These are phyloP conservation scores for Podosphaera fusca DNA, from an alignment of 2,329 filamentous ascomycete genomes.

Conservation along the genomic window DNA sequence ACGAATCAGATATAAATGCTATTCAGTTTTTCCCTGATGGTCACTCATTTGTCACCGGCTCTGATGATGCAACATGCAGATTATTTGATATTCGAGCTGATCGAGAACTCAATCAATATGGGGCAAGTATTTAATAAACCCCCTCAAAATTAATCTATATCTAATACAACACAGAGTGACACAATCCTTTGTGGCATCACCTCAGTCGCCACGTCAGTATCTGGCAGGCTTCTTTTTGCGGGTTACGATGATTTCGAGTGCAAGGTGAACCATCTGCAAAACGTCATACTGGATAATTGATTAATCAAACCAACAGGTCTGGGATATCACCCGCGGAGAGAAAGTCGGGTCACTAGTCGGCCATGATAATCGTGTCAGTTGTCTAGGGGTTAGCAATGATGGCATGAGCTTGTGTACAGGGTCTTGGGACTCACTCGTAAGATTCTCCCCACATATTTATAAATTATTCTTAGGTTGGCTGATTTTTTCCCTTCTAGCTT, in stretches of 20 bases:
- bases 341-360: conserved; percentile 92
- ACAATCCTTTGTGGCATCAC: conserved; percentile 96
- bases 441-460: conserved; percentile 17
- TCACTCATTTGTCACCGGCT: conserved; percentile 93
- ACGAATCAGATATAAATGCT: conserved; percentile 97
- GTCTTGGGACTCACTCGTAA: conserved; percentile 96
- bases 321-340: conserved; percentile 90
- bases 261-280: conserved; percentile 45
- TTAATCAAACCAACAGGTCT: conserved; percentile 38
- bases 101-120: conserved; percentile 47
- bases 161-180: conserved; percentile 43
- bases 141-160: conserved; percentile 4
- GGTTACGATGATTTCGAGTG: conserved; percentile 99
- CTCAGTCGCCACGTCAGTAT: conserved; percentile 93
- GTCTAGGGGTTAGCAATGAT: conserved; percentile 94
- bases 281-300: background rate
- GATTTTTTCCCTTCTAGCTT: conserved; percentile 28
- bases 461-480: conserved; percentile 14
- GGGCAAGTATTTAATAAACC: conserved; percentile 23
- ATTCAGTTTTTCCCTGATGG: conserved; percentile 99
- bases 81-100: conserved; percentile 96
- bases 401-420: conserved; percentile 98
- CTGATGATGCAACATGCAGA: conserved; percentile 90
- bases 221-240: conserved; percentile 80
- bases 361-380: conserved; percentile 97